Conservation (phyloP, 2,329 filamentous ascomycete species). For the Claviceps sp. region DNA sequence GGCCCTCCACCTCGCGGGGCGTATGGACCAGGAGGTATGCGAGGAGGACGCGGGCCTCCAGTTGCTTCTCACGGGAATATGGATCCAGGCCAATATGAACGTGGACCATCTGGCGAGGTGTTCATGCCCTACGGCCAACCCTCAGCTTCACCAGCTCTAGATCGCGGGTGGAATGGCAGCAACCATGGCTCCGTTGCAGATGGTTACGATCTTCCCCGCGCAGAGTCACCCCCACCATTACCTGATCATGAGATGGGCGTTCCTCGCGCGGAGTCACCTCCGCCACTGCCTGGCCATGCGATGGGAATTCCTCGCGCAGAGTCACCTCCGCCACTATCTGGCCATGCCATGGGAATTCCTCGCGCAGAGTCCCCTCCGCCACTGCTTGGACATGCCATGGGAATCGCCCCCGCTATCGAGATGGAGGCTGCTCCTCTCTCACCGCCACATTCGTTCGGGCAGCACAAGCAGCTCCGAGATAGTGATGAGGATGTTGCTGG, state of each 20-base stretch:
- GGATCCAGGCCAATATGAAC: slow-evolving; percentile 21
- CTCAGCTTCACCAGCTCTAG: slow-evolving; percentile 10
- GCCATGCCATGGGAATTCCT: slow-evolving; percentile 28
- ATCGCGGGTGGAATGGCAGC: slow-evolving; percentile 4
- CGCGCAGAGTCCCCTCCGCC: slow-evolving; percentile 53
- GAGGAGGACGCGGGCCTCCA: slow-evolving; percentile 22
- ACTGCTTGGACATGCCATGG: slow-evolving; percentile 31
- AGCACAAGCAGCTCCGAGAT: slow-evolving; percentile 38
- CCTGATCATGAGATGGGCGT: slow-evolving; percentile 26
- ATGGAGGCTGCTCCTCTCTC: slow-evolving; percentile 56
- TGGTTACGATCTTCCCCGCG: slow-evolving; percentile 38
- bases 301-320: slow-evolving; percentile 40
- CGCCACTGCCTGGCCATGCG: slow-evolving; percentile 40
- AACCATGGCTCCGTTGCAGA: slow-evolving; percentile 18
- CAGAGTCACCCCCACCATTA: slow-evolving; percentile 52
- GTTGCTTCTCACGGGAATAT: slow-evolving; percentile 23
- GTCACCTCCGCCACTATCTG: slow-evolving; percentile 48
- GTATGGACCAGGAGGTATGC: slow-evolving; percentile 14
- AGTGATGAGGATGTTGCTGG: slow-evolving; percentile 60
- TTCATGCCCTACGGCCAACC: slow-evolving; percentile 16
- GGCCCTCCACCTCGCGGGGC: slow-evolving; percentile 18
- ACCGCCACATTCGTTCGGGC: slow-evolving; percentile 27
- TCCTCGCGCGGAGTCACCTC: slow-evolving; percentile 50
- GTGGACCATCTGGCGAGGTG: slow-evolving; percentile 15
- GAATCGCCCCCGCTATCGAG: slow-evolving; percentile 53